Conservation (phyloP, 495 filamentous ascomycete genomes). For the Aspergillus biplanus region DNA sequence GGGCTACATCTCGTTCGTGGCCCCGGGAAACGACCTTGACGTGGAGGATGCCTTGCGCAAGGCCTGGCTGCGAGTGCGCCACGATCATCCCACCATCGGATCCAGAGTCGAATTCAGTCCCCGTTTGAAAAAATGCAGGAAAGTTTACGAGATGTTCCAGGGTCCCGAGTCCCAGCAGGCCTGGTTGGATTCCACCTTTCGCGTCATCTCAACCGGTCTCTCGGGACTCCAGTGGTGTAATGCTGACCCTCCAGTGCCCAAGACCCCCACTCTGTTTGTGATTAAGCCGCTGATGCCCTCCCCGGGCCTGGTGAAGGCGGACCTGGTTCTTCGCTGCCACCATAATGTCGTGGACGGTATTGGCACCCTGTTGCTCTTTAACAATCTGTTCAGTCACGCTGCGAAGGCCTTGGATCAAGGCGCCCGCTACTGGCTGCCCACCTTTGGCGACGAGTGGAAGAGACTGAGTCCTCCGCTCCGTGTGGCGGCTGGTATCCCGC, state of each 20-base stretch:
- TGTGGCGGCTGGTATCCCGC: slow-evolving; percentile 29
- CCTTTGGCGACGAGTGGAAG: slow-evolving; percentile 27
- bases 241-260: slow-evolving; percentile 39
- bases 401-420: slow-evolving; percentile 19
- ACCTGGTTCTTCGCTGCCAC: slow-evolving; percentile 47
- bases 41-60: slow-evolving; percentile 36
- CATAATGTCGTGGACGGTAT: slow-evolving; percentile 56
- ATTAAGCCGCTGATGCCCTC: slow-evolving; percentile 24
- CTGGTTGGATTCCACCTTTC: slow-evolving; percentile 46
- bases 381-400: slow-evolving; percentile 29
- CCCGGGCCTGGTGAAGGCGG: slow-evolving; percentile 20
- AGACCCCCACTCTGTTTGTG: slow-evolving; percentile 43
- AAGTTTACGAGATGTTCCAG: slow-evolving; percentile 38
- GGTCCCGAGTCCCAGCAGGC: slow-evolving; percentile 19
- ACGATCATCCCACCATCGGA: slow-evolving; percentile 49
- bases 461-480: slow-evolving; percentile 32
- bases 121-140: slow-evolving; percentile 34
- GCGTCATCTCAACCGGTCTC: slow-evolving; percentile 29
- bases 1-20: slow-evolving; percentile 30
- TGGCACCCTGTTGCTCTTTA: slow-evolving; percentile 45
- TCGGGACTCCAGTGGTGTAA: slow-evolving; percentile 47
- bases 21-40: background rate
- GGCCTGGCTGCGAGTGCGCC: slow-evolving; percentile 46
- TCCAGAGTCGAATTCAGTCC: slow-evolving; percentile 36
- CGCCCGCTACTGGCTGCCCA: slow-evolving; percentile 11